Evolutionary conservation across 1,284 basidiomycete species (phyloP).

Genomic region (Tilletia caries): DNA sequence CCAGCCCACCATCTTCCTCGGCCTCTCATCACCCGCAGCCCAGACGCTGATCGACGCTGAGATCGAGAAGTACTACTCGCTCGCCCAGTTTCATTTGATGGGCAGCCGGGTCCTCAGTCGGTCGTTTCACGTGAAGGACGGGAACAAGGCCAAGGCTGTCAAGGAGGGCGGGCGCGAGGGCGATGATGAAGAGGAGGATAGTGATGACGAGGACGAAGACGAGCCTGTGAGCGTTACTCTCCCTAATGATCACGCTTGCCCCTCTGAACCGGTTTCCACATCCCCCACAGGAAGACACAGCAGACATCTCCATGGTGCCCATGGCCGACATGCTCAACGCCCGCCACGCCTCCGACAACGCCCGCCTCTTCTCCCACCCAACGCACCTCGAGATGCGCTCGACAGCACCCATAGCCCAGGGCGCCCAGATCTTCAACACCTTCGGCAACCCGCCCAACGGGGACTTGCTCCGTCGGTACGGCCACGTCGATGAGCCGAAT

Average conservation of each 20-base stretch:
- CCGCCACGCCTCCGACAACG: constrained; percentile 47
- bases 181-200: constrained; percentile 40
- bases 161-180: constrained; percentile 20
- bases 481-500: constrained; percentile 86
- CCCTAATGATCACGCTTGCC: no score
- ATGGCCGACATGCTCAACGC: constrained; percentile 78
- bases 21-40: not conserved
- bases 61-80: constrained; percentile 63
- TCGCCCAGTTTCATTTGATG: constrained; percentile 80
- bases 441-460: constrained; percentile 92
- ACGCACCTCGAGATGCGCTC: constrained; percentile 73
- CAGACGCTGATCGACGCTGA: constrained; percentile 39
- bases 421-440: constrained; percentile 89
- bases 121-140: constrained; percentile 68
- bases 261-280: no score
- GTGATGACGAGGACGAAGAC: constrained; percentile 32
- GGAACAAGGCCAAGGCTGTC: constrained; percentile 17
- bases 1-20: constrained; percentile 35
- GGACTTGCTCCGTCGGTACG: constrained; percentile 89
- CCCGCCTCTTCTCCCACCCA: constrained; percentile 76
- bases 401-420: constrained; percentile 69
- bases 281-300: constrained; percentile 55
- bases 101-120: constrained; percentile 90
- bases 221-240: no score
- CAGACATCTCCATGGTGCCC: constrained; percentile 86